A percentile compares a stretch with the other conserved stretches of the same genome.
Evolutionary conservation across 768 basidiomycete genomes (phyloP).

Genomic region (Floccularia luteovirens): DNA sequence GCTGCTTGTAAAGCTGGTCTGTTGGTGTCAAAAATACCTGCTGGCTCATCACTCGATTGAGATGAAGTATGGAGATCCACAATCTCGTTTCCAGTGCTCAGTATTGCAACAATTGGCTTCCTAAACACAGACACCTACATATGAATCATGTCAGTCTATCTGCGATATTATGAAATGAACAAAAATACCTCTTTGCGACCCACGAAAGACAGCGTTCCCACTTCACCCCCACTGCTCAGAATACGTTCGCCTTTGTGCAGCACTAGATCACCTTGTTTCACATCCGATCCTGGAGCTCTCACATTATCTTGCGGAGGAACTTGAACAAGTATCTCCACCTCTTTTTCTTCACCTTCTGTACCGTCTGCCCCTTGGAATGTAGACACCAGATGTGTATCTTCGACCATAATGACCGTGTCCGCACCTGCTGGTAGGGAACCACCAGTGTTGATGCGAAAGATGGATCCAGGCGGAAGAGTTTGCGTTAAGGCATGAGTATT

Average conservation of each 20-base stretch:
- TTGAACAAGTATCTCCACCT: conserved; percentile 60
- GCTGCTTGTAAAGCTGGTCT: conserved; percentile 69
- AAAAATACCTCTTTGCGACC: conserved; percentile 57
- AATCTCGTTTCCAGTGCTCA: conserved; percentile 86
- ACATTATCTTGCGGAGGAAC: conserved; percentile 66
- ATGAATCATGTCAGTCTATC: too few species aligned
- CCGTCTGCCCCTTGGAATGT: conserved; percentile 29
- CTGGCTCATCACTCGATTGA: conserved; percentile 39
- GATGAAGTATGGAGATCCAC: conserved; percentile 46
- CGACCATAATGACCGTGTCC: conserved; percentile 87
- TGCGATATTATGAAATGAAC: too few species aligned
- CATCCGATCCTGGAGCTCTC: conserved; percentile 68
- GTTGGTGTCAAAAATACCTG: conserved; percentile 81
- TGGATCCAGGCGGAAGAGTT: conserved; percentile 36
- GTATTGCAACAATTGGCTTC: conserved; percentile 70
- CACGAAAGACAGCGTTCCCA: conserved; percentile 77
- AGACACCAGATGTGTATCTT: conserved; percentile 76
- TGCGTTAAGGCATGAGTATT: conserved; percentile 39
- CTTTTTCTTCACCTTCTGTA: conserved; percentile 53
- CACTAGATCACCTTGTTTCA: conserved; percentile 57
- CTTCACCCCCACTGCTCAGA: conserved; percentile 65
- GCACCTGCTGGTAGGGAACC: conserved; percentile 69
- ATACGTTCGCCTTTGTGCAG: conserved; percentile 57
- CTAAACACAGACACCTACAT: conserved; percentile 57
- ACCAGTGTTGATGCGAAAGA: conserved; percentile 85